Conservation (phyloP, 208 protist genomes). For the Lotmaria passim region DNA sequence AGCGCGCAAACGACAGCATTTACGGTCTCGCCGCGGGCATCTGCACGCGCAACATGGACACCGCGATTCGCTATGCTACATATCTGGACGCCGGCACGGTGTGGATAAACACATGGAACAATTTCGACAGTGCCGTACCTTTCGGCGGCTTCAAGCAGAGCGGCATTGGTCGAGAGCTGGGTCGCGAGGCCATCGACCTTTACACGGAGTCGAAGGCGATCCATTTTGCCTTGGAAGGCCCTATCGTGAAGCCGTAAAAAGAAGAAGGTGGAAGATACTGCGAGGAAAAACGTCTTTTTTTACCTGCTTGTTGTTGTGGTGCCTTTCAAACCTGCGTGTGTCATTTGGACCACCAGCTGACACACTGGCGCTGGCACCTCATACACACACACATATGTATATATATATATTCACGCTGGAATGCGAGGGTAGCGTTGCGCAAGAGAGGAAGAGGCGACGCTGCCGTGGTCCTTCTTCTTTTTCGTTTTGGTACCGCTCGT, state of each 20-base stretch:
- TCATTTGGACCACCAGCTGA: too few relatives aligned
- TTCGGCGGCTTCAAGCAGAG: constrained; percentile 92
- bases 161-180: constrained; percentile 85
- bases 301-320: too few relatives aligned
- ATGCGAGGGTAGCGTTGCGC: not conserved
- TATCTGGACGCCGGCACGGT: constrained; percentile 82
- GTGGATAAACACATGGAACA: constrained; percentile 92
- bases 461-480: not conserved
- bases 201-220: constrained; percentile 84
- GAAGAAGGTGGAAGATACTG: not conserved
- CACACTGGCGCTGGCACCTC: too few relatives aligned
- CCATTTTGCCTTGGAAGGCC: constrained; percentile 56
- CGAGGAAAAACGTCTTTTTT: too few relatives aligned
- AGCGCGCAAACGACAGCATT: constrained; percentile 73
- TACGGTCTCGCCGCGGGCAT: constrained; percentile 91
- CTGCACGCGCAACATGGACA: constrained; percentile 74
- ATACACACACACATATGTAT: too few relatives aligned
- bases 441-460: too few relatives aligned
- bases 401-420: not conserved
- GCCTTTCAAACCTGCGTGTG: not conserved
- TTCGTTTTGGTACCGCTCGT: not conserved
- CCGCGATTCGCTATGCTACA: constrained; percentile 54
- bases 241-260: constrained; percentile 66
- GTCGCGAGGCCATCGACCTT: constrained; percentile 61
- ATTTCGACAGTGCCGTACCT: constrained; percentile 65